phyloP scores from a whole-genome alignment of 352 stramenopile species.

The Globisporangium takayamanum region DNA sequence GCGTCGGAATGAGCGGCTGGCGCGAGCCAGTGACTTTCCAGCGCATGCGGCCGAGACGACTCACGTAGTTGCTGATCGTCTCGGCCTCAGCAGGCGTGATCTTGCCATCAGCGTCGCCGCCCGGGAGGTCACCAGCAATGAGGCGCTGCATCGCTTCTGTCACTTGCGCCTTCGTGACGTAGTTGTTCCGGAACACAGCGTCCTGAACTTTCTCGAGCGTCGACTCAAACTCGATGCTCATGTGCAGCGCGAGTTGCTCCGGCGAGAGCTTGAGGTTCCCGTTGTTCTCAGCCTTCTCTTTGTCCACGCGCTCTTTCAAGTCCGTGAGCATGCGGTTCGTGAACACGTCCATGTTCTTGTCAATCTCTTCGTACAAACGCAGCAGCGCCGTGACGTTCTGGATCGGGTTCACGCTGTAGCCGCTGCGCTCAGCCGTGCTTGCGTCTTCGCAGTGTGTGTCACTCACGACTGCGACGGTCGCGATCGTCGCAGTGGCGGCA shows the following conservation, averaged over 20 bases:
- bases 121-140: conserved; percentile 44
- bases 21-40: conserved; percentile 80
- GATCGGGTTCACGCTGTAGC: conserved; percentile 57
- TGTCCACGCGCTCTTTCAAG: conserved; percentile 46
- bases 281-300: conserved; percentile 35
- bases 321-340: conserved; percentile 62
- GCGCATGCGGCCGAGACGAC: conserved; percentile 57
- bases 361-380: conserved; percentile 75
- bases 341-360: conserved; percentile 80
- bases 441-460: conserved; percentile 20
- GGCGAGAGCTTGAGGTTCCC: conserved; percentile 43
- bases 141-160: conserved; percentile 62
- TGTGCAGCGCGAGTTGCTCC: conserved; percentile 69
- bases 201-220: conserved; percentile 79
- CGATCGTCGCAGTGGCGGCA: conserved; percentile 4
- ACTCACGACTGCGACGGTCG: background rate
- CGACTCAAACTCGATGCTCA: conserved; percentile 78
- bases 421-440: conserved; percentile 13
- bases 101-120: conserved; percentile 37
- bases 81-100: conserved; percentile 62
- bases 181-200: conserved; percentile 80
- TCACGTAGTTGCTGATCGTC: conserved; percentile 64
- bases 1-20: conserved; percentile 52
- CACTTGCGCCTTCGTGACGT: conserved; percentile 75
- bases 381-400: conserved; percentile 64